phyloP scores from a whole-genome alignment of 1,139 yeast genomes.

The Pichia sp. region DNA sequence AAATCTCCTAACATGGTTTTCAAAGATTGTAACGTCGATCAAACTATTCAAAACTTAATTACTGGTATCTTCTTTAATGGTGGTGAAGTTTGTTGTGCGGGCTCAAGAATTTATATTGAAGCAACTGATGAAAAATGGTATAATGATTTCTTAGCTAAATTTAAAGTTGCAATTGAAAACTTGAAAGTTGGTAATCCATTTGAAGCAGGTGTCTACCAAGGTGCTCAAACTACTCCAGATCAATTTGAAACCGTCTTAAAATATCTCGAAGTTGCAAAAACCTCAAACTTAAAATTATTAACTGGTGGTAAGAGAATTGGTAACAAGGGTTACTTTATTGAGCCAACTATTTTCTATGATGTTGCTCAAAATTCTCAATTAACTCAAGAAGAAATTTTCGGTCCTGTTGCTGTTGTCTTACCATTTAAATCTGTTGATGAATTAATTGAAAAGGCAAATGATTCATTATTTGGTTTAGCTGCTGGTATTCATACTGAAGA shows the following conservation, averaged over 20 bases:
- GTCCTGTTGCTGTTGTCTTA: slow-evolving; percentile 74
- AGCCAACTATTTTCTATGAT: slow-evolving; percentile 75
- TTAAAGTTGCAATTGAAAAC: slow-evolving; percentile 48
- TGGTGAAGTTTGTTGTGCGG: slow-evolving; percentile 88
- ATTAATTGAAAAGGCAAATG: slow-evolving; percentile 63
- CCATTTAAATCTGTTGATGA: slow-evolving; percentile 71
- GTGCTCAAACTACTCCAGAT: slow-evolving; percentile 74
- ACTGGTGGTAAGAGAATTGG: slow-evolving; percentile 73
- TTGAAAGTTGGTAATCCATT: slow-evolving; percentile 72
- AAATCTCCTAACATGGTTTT: slow-evolving; percentile 79
- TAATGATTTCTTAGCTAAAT: slow-evolving; percentile 55
- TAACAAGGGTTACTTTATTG: slow-evolving; percentile 66
- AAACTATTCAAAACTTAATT: slow-evolving; percentile 55
- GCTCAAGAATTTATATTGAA: slow-evolving; percentile 76
- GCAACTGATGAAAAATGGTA: slow-evolving; percentile 48
- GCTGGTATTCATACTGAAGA: slow-evolving; percentile 76
- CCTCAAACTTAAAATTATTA: slow-evolving; percentile 67
- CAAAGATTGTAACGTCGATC: slow-evolving; percentile 62
- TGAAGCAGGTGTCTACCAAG: slow-evolving; percentile 66
- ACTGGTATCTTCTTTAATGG: slow-evolving; percentile 71
- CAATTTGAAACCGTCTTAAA: slow-evolving; percentile 72
- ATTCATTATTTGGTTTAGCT: slow-evolving; percentile 75
- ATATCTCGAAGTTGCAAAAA: slow-evolving; percentile 67
- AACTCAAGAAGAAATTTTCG: slow-evolving; percentile 79
- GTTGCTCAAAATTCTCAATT: slow-evolving; percentile 62